Evolutionary conservation across 805 yeast species (phyloP), one percentile per base, ranked within the genome.

Genomic region (Teunomyces funiuensis): DNA sequence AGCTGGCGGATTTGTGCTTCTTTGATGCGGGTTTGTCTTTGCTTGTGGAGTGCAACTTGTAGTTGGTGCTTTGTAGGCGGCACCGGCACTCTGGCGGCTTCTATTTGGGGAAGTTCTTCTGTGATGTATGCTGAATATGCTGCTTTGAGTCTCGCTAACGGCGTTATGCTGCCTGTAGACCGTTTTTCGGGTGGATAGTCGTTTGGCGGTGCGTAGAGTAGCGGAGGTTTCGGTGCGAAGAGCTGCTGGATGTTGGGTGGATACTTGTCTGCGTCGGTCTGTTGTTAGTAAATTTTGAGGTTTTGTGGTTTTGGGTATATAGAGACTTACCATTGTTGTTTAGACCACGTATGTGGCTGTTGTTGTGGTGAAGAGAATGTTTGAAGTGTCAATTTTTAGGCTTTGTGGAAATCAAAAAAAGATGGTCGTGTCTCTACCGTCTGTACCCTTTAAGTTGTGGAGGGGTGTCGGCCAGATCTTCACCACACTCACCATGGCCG

Each of bases 191-290:
- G 65, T 0, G 79, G 69, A 45, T 66, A 65, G 51, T 82, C 90
- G 2, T 61, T 53, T 0, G 82, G 82, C 22, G 54, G 61, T 7
- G 71, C 56, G 47, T 69, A 74, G 25, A 71, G 66, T n/a, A 79
- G 57, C 20, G 86, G 85, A 8, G 79, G 77, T 30, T 74, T 68
- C 4, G 86, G 82, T 5, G 69, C 67, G 53, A 82, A 82, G 19
- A 82, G 69, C 52, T 72, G 69, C 41, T 74, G 76, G 31, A 82
- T 64, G 28, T 62, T 63, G 5, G 58, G 52, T 0, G 75, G 75
- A 44, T 67, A 71, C 49, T 53, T 57, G n/a, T 38, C 34, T 36
- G 45, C 37, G 28, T 40, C 47, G 13, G 41, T 37, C 43, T 38
- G 9, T 28, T 15, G 31, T 28, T 28, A 28, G 31, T 28, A 28